phyloP scores from a whole-genome alignment of 768 basidiomycete species.

The Russula virescens region DNA sequence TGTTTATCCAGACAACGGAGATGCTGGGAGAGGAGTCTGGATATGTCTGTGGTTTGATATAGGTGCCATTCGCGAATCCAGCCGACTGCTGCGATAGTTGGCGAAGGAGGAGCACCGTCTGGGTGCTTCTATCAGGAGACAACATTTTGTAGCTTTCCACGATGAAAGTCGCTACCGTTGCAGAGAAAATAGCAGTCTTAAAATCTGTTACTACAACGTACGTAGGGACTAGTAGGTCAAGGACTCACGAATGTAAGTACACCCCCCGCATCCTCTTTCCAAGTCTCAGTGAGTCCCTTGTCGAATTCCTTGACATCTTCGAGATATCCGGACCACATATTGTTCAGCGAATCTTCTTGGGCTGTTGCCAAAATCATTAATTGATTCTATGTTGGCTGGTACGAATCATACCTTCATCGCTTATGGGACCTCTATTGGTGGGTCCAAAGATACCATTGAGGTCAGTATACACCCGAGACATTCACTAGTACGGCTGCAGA shows the following conservation, averaged over 20 bases:
- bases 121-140: conserved; percentile 9
- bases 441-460: background rate
- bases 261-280: conserved; percentile 19
- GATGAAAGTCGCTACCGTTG: conserved; percentile 25
- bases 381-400: background rate
- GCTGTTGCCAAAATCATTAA: background rate
- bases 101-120: conserved; percentile 7
- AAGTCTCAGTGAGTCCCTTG: conserved; percentile 1
- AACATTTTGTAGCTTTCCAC: conserved; percentile 23
- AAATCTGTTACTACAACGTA: background rate
- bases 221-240: background rate
- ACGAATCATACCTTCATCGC: background rate
- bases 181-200: conserved; percentile 27
- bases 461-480: background rate
- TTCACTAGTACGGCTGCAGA: background rate
- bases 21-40: background rate
- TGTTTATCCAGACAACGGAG: background rate
- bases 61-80: conserved; percentile 2
- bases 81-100: conserved; percentile 13
- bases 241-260: conserved; percentile 21
- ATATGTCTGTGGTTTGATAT: background rate
- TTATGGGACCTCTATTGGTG: background rate
- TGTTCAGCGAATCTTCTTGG: background rate
- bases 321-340: conserved; percentile 21
- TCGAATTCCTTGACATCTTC: conserved; percentile 12